Percentiles rank a stretch among this genome's conserved stretches.
These are phyloP conservation scores for Quercus berberidifolia DNA, from an alignment of 306 rosid species.

Conservation along the genomic window DNA sequence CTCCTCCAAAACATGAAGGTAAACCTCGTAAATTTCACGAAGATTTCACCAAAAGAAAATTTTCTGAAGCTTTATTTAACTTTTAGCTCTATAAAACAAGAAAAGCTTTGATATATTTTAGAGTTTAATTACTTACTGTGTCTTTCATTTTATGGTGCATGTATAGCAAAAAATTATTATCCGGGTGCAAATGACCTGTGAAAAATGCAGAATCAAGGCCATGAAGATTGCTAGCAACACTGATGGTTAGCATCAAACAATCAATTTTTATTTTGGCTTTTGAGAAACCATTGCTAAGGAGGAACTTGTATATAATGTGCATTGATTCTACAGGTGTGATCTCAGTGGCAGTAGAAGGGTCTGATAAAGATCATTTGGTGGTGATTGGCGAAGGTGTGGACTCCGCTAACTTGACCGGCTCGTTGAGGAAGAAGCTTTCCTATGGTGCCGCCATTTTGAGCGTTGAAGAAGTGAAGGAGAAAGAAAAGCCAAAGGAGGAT, in stretches of 20 bases:
- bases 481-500: neutral
- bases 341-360: slow-evolving; percentile 32
- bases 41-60: too few species aligned
- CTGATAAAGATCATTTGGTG: slow-evolving; percentile 24
- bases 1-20: too few species aligned
- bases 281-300: neutral
- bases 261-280: neutral
- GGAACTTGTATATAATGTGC: neutral
- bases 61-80: neutral
- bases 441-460: neutral
- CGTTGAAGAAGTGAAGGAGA: slow-evolving; percentile 11
- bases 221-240: slow-evolving; percentile 30
- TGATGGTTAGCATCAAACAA: neutral
- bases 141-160: neutral
- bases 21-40: too few species aligned
- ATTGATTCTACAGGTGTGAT: slow-evolving; percentile 26
- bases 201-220: slow-evolving; percentile 34
- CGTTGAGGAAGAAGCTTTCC: slow-evolving; percentile 15
- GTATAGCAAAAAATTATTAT: slow-evolving; percentile 38
- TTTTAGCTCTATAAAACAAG: neutral
- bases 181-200: slow-evolving; percentile 11
- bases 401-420: slow-evolving; percentile 9
- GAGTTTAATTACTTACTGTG: neutral
- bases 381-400: slow-evolving; percentile 22
- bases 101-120: neutral